Evolutionary conservation across 495 filamentous ascomycete species (phyloP).

Genomic region (Penicillium ochrochloron): DNA sequence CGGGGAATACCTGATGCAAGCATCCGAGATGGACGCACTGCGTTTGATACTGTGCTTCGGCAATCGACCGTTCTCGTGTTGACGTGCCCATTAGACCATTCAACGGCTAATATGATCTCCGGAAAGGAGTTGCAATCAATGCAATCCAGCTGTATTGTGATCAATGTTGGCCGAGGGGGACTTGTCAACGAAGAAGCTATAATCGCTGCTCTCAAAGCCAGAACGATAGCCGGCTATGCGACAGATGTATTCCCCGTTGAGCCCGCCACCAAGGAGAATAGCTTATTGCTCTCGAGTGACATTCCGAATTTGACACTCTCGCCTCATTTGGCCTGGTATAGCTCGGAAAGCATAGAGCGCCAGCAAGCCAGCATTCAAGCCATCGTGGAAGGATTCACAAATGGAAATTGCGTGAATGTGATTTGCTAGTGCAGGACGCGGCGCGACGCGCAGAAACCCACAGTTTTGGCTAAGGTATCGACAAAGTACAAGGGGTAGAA

Average conservation of each 20-base stretch:
- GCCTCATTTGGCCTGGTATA: conserved; percentile 1
- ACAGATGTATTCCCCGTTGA: neutral
- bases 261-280: neutral
- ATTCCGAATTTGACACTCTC: neutral
- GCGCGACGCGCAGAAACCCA: neutral
- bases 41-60: neutral
- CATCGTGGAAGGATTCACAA: conserved; percentile 1
- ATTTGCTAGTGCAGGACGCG: neutral
- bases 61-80: neutral
- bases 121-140: neutral
- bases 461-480: neutral
- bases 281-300: neutral
- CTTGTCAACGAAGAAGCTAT: conserved; percentile 3
- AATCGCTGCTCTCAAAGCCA: neutral
- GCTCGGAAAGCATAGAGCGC: neutral
- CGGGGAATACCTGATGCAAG: neutral
- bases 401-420: neutral
- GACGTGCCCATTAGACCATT: neutral
- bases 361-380: conserved; percentile 1
- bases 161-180: neutral
- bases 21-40: neutral
- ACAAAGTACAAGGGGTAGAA: too few species aligned
- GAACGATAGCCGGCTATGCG: neutral
- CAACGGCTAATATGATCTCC: neutral
- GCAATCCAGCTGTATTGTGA: neutral